These are phyloP conservation scores for Gastrodia elata DNA, from an alignment of 106 monocot genomes.

Conservation along the genomic window DNA sequence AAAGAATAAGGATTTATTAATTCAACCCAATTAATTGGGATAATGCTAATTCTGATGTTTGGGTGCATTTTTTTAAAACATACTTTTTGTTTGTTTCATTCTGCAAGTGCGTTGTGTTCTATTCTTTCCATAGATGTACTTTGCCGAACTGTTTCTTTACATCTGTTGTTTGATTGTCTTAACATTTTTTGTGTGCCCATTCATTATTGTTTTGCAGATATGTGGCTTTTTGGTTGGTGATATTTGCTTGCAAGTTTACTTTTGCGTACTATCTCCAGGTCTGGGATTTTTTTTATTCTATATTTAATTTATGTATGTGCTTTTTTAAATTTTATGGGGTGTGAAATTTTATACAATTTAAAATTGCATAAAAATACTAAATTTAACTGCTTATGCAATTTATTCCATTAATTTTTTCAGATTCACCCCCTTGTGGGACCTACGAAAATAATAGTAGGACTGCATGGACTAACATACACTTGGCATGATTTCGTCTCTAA, in stretches of 20 bases:
- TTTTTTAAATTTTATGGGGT: constrained; percentile 1
- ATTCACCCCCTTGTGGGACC: constrained; percentile 75
- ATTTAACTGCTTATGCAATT: not conserved
- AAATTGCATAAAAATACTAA: not conserved
- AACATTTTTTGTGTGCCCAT: not conserved
- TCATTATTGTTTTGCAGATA: constrained; percentile 44
- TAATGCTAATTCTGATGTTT: not conserved
- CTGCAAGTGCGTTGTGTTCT: not conserved
- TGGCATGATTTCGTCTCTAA: constrained; percentile 97
- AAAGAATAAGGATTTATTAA: not conserved
- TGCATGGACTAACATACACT: constrained; percentile 58
- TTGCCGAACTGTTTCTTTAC: not conserved
- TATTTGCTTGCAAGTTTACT: constrained; percentile 67
- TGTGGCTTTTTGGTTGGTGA: constrained; percentile 72
- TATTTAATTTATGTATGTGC: not conserved
- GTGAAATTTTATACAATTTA: not conserved
- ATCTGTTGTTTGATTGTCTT: not conserved
- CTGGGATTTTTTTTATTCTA: constrained; percentile 5
- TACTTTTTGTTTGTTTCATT: not conserved
- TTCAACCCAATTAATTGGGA: not conserved
- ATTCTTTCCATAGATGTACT: not conserved
- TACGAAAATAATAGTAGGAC: constrained; percentile 56
- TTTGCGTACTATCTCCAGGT: constrained; percentile 85
- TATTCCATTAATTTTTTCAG: constrained; percentile 31
- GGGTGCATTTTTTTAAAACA: not conserved